Percentiles rank a stretch among this genome's conserved stretches.
Conservation (phyloP, 495 filamentous ascomycete genomes). For the Aspergillus sclerotioniger region DNA sequence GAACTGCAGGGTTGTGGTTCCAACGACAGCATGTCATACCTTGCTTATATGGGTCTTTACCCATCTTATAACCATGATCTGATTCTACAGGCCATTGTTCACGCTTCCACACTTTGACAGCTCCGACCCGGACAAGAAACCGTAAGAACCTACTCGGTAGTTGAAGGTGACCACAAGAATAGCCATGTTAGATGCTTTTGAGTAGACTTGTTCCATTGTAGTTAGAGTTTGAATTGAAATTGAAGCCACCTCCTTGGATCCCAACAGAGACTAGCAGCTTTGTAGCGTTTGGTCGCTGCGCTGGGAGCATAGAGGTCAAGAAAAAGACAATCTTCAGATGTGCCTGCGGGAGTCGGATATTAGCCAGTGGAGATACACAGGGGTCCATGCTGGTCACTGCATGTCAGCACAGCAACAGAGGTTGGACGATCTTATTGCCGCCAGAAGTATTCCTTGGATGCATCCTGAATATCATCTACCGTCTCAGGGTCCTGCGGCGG, state of each 20-base stretch:
- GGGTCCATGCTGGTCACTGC: conserved; percentile 39
- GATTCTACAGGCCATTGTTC: conserved; percentile 73
- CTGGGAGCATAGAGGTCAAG: conserved; percentile 70
- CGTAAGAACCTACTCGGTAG: conserved; percentile 73
- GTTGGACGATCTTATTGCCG: neutral
- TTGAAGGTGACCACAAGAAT: conserved; percentile 76
- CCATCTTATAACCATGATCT: conserved; percentile 66
- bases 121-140: conserved; percentile 66
- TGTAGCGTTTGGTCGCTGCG: conserved; percentile 35
- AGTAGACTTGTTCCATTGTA: conserved; percentile 64
- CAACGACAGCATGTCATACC: conserved; percentile 31
- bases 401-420: conserved; percentile 2
- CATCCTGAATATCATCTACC: conserved; percentile 41
- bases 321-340: conserved; percentile 73
- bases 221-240: conserved; percentile 59
- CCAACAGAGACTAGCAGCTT: conserved; percentile 69
- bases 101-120: conserved; percentile 53
- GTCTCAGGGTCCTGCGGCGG: conserved; percentile 53
- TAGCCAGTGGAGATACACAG: conserved; percentile 51
- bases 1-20: conserved; percentile 45
- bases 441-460: conserved; percentile 32
- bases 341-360: conserved; percentile 31
- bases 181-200: conserved; percentile 50
- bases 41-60: conserved; percentile 60
- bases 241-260: conserved; percentile 78